Conservation (phyloP, 1,284 basidiomycete genomes). For the Ustilago shanxiensis region DNA sequence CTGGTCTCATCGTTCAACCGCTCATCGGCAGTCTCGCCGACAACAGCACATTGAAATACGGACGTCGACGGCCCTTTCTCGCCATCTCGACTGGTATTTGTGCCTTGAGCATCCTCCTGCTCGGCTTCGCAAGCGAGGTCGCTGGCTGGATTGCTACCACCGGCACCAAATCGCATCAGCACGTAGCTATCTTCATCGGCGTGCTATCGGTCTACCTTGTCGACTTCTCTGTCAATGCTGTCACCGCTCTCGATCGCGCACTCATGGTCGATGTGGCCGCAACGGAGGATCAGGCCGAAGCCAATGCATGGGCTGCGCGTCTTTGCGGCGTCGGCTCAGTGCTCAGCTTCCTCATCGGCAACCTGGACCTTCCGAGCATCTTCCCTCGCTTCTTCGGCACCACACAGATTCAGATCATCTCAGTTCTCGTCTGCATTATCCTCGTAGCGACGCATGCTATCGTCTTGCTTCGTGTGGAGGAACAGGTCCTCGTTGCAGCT, state of each 20-base stretch:
- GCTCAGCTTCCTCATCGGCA: slow-evolving; percentile 64
- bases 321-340: slow-evolving; percentile 74
- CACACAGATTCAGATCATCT: slow-evolving; percentile 53
- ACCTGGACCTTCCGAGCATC: slow-evolving; percentile 54
- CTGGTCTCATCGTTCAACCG: slow-evolving; percentile 70
- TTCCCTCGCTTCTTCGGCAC: slow-evolving; percentile 37
- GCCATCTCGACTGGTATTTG: slow-evolving; percentile 61
- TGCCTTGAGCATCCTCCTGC: slow-evolving; percentile 62
- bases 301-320: slow-evolving; percentile 93
- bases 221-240: slow-evolving; percentile 93
- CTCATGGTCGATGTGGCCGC: slow-evolving; percentile 78
- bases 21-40: slow-evolving; percentile 69
- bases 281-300: slow-evolving; percentile 81
- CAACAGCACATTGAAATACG: slow-evolving; percentile 67
- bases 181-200: slow-evolving; percentile 81
- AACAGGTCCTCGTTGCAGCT: slow-evolving; percentile 39
- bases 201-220: slow-evolving; percentile 87
- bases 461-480: slow-evolving; percentile 45
- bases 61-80: slow-evolving; percentile 70
- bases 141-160: slow-evolving; percentile 38
- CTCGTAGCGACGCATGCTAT: slow-evolving; percentile 55
- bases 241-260: slow-evolving; percentile 85
- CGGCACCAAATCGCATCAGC: slow-evolving; percentile 27
- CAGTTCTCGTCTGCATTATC: slow-evolving; percentile 45
- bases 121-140: slow-evolving; percentile 67